These are phyloP conservation scores for Arctostaphylos glauca DNA, from an alignment of 148 eudicot species.

Conservation along the genomic window DNA sequence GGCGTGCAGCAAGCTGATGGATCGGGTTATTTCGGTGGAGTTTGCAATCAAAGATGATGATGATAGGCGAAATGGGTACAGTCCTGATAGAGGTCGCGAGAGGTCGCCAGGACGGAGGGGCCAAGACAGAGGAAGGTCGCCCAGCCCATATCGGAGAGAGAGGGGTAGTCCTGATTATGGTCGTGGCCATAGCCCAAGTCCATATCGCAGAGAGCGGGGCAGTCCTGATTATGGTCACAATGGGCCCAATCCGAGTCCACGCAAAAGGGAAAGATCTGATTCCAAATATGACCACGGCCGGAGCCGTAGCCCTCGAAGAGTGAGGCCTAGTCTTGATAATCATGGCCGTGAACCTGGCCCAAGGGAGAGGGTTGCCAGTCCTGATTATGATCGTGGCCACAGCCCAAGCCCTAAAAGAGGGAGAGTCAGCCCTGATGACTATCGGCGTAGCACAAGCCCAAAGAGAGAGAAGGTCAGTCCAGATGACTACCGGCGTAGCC, in stretches of 20 bases:
- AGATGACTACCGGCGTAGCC: slow-evolving; percentile 31
- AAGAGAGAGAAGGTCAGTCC: slow-evolving; percentile 39
- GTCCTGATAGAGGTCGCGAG: slow-evolving; percentile 65
- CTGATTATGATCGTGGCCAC: slow-evolving; percentile 30
- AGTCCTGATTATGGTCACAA: slow-evolving; percentile 48
- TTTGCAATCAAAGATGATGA: slow-evolving; percentile 73
- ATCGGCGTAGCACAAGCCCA: slow-evolving; percentile 37
- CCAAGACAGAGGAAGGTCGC: slow-evolving; percentile 26
- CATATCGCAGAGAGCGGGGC: slow-evolving; percentile 40
- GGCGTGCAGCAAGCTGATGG: slow-evolving; percentile 69
- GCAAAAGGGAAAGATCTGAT: slow-evolving; percentile 15
- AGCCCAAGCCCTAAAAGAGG: slow-evolving; percentile 36
- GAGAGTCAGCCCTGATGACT: slow-evolving; percentile 45
- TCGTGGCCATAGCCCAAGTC: slow-evolving; percentile 44
- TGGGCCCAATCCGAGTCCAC: slow-evolving; percentile 26
- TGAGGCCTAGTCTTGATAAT: slow-evolving; percentile 24
- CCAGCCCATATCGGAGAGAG: slow-evolving; percentile 49
- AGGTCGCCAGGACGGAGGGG: slow-evolving; percentile 62
- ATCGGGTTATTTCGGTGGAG: slow-evolving; percentile 81
- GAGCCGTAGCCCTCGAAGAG: slow-evolving; percentile 39
- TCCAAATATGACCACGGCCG: slow-evolving; percentile 12
- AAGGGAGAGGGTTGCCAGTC: slow-evolving; percentile 24
- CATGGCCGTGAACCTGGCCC: slow-evolving; percentile 32
- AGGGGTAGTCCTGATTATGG: slow-evolving; percentile 64
- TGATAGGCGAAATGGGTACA: slow-evolving; percentile 54